Base-by-base conservation (phyloP, 306 rosid species). In the Prosopis cineraria region DNA sequence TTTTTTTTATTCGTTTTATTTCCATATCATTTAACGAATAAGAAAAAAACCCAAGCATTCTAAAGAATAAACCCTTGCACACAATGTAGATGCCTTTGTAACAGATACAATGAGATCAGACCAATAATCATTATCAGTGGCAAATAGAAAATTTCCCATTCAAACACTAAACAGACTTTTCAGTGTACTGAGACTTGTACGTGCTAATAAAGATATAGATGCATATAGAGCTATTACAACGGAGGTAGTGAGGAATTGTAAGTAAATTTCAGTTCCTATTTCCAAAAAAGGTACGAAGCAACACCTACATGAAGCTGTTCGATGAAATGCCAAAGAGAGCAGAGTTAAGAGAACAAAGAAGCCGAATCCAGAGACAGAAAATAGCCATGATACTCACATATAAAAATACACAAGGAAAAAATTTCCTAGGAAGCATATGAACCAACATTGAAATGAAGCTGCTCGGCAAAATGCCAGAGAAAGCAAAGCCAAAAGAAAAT, bases 401-500 rank as follows among this genome's bases (percentile, higher is more conserved):
- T 3, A n/a, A 50, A 48, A 52, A 22, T 17, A 56, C 16, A 56
- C 6, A 24, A 10, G 5, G 13, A 24, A 4, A 4, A 24, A n/a
- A 40, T 43, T 40, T 53, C 25, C 41, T 40, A 53, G 10, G 8
- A 52, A 68, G 9, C 24, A 17, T 37, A 25, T 10, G 10, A 47
- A 20, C 37, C 14, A 45, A 34, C 63, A 31, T 4, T 78, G 67
- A 31, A 37, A 5, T 9, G 43, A 72, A 77, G 69, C 11, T 82
- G 87, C 41, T 88, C 20, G 84, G 87, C 10, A 30, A 84, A 87
- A 88, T 81, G 84, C 78, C 70, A 11, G 19, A 33, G 17, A 78
- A 78, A 82, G 27, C 8, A 33, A 34, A 79, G 36, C 44, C 44
- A 68, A 10, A 10, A 56, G 19, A 67, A 9, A 9, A 44, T 12